Base-by-base conservation (phyloP, 208 protist species). In the Acanthamoeba pearcei region DNA sequence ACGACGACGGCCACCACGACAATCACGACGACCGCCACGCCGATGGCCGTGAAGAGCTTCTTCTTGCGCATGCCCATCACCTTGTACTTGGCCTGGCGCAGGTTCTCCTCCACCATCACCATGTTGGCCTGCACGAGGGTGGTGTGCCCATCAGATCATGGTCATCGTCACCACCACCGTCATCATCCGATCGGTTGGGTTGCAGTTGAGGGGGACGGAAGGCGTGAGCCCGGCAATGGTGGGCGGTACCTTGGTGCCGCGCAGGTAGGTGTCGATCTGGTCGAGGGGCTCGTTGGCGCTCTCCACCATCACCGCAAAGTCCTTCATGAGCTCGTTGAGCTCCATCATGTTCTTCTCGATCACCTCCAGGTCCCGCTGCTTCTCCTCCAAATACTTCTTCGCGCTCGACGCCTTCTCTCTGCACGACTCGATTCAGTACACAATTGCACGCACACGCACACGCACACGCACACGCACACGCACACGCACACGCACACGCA, bases 71-170 rank as follows among this genome's bases (percentile, higher is more conserved):
- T 80, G 22, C 72, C 38, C 17, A 49, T n/a, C 22, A 80, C 72
- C 27, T 35, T 80, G 72, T 80, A 80, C 72, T 80, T 80, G 72
- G 72, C 72, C 27, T 80, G 29, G 19, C 72, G 12, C 22, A 80
- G 72, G 72, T 80, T 80, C 29, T 80, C 72, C 72, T 80, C 72
- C 72, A 80, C 72, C 38, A 80, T 80, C 29, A 80, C 72, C 72
- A 80, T 80, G 38, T 80, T 80, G 29, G 72, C 72, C 72, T 80
- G 38, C 38, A 2, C 2, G 38, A n/a, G n/a, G n/a, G n/a, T 38
- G 38, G 38, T 38, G 38, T 38, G 38, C 38, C 38, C 38, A 38
- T 38, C 38, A 38, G 38, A 38, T 38, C 38, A 38, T 2, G 38
- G 2, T 38, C 38, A 38, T 38, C 38, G 2, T 38, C 38, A 38